These are phyloP conservation scores for Filosporella fistucella DNA, from an alignment of 495 filamentous ascomycete species.

Conservation along the genomic window DNA sequence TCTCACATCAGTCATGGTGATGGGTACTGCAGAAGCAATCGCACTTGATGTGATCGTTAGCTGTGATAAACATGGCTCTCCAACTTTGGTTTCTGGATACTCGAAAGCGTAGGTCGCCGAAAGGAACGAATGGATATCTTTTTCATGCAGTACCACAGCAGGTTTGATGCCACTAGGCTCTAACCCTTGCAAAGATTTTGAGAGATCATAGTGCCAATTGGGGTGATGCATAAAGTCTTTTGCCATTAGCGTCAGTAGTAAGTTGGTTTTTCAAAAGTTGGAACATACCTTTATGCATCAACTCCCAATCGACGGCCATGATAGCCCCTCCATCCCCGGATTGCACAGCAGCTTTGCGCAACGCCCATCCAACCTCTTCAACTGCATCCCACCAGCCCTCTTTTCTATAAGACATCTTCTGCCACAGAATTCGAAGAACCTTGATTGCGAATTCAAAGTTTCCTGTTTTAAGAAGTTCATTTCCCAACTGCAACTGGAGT, in stretches of 20 bases:
- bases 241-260: neutral
- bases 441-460: conserved; percentile 63
- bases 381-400: conserved; percentile 81
- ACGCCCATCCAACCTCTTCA: conserved; percentile 65
- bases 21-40: conserved; percentile 52
- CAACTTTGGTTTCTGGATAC: conserved; percentile 73
- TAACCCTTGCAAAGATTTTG: conserved; percentile 58
- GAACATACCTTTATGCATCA: conserved; percentile 61
- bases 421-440: conserved; percentile 68
- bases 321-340: conserved; percentile 59
- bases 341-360: conserved; percentile 67
- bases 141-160: conserved; percentile 57
- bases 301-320: conserved; percentile 79
- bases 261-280: conserved; percentile 13
- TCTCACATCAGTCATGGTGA: conserved; percentile 60
- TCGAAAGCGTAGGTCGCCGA: conserved; percentile 70
- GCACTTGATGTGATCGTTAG: conserved; percentile 68
- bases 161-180: conserved; percentile 50
- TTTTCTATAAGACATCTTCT: conserved; percentile 63
- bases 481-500: conserved; percentile 63
- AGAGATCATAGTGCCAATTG: conserved; percentile 71
- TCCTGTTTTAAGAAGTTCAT: conserved; percentile 57
- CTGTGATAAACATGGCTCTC: conserved; percentile 70
- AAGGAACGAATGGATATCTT: conserved; percentile 67
- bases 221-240: conserved; percentile 58